Conservation (phyloP, 495 filamentous ascomycete genomes). For the Aspergillus funiculosus region DNA sequence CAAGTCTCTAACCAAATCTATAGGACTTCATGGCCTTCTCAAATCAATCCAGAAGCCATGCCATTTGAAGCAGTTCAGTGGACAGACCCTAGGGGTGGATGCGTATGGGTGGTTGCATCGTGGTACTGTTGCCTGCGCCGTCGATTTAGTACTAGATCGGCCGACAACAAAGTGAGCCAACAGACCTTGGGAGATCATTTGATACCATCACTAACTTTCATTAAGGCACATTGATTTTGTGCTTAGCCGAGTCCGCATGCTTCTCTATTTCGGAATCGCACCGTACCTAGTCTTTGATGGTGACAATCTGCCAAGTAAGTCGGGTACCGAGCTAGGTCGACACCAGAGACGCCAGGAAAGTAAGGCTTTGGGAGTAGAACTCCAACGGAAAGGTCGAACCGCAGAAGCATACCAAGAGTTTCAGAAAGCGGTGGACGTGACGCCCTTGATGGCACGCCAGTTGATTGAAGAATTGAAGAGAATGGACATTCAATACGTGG, state of each 20-base stretch:
- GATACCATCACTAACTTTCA: constrained; percentile 2
- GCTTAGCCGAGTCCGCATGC: constrained; percentile 86
- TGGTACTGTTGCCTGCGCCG: constrained; percentile 82
- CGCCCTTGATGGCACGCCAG: constrained; percentile 86
- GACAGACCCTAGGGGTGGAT: constrained; percentile 87
- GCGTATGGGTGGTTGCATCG: constrained; percentile 98
- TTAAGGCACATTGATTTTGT: constrained; percentile 84
- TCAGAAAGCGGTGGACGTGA: constrained; percentile 95
- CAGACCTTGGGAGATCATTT: neutral
- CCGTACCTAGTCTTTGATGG: constrained; percentile 97
- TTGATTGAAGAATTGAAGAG: constrained; percentile 88
- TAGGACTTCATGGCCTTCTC: constrained; percentile 83
- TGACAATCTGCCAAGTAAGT: constrained; percentile 90
- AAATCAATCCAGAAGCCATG: constrained; percentile 92
- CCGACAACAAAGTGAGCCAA: constrained; percentile 72
- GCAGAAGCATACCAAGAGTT: constrained; percentile 80
- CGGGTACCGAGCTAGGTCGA: constrained; percentile 76
- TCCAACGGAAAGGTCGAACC: constrained; percentile 70
- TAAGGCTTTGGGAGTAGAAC: constrained; percentile 65
- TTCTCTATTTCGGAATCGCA: constrained; percentile 82
- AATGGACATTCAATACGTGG: constrained; percentile 74
- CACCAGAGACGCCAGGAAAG: constrained; percentile 65
- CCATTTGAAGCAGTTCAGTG: constrained; percentile 78
- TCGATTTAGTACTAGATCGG: constrained; percentile 82
- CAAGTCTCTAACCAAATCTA: neutral